Evolutionary conservation across 179 eudicot species (phyloP).

Genomic region (Spinacia oleracea): DNA sequence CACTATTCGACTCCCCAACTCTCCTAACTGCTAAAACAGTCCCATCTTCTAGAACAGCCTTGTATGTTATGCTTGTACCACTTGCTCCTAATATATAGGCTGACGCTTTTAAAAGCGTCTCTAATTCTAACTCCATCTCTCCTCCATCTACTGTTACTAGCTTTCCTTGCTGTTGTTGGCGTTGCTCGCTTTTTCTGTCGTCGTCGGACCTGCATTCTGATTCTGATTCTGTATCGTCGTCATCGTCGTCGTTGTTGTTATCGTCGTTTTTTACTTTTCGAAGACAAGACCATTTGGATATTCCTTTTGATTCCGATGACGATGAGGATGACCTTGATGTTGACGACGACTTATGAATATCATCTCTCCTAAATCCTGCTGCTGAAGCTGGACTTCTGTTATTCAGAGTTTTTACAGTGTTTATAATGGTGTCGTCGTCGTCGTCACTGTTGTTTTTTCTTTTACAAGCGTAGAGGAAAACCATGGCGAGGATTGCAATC

Average conservation of each 20-base stretch:
- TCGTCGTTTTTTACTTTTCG: constrained; percentile 37
- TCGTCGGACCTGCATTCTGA: constrained; percentile 14
- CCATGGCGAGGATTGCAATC: constrained; percentile 40
- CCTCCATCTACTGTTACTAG: constrained; percentile 71
- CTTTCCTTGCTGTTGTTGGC: constrained; percentile 31
- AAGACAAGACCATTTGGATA: constrained; percentile 62
- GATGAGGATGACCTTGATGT: constrained; percentile 36
- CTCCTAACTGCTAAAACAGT: constrained; percentile 72
- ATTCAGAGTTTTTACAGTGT: background rate
- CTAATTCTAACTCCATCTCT: constrained; percentile 64
- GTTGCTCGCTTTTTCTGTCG: constrained; percentile 7
- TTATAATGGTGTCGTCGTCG: background rate
- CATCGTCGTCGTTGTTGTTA: constrained; percentile 27
- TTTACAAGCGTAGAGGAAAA: constrained; percentile 44
- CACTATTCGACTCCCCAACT: constrained; percentile 56
- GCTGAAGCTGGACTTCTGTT: background rate
- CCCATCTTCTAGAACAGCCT: constrained; percentile 86
- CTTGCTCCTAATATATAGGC: constrained; percentile 84
- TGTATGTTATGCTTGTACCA: constrained; percentile 80
- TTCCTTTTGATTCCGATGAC: constrained; percentile 52
- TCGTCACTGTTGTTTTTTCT: constrained; percentile 15
- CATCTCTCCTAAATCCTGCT: background rate
- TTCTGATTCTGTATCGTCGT: constrained; percentile 19
- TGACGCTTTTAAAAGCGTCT: constrained; percentile 81
- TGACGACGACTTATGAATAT: constrained; percentile 40